phyloP scores from a whole-genome alignment of 2,329 filamentous ascomycete genomes.

The Trichoderma endophyticum region DNA sequence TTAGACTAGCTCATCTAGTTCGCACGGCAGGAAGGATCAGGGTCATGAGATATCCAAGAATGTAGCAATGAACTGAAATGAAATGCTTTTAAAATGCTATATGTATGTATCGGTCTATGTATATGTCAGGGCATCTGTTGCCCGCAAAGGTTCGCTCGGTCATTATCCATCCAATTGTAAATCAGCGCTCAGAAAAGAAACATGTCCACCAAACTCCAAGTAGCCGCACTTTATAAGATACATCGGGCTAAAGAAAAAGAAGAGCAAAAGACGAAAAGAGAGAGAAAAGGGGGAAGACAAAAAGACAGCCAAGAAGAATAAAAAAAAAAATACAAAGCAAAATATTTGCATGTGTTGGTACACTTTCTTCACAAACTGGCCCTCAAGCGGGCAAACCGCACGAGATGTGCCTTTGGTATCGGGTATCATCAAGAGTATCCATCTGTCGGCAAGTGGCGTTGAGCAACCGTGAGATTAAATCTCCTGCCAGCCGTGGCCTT shows the following conservation, averaged over 20 bases:
- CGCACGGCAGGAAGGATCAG: neutral
- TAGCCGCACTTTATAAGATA: neutral
- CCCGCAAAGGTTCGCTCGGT: neutral
- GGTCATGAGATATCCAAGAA: neutral
- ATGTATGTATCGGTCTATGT: neutral
- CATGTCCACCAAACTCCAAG: neutral
- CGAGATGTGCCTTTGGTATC: neutral
- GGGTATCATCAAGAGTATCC: neutral
- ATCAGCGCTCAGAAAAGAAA: neutral
- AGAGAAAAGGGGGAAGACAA: neutral
- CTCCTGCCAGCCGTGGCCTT: conserved; percentile 53
- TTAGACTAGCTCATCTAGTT: neutral
- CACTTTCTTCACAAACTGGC: neutral
- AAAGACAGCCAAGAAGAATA: neutral
- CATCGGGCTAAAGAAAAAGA: neutral
- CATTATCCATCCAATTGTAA: neutral
- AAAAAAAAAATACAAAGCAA: neutral
- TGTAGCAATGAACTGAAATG: neutral
- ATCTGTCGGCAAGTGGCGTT: neutral
- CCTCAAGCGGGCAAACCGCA: neutral
- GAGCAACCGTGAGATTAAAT: neutral
- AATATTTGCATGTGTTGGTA: neutral
- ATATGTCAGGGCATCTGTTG: neutral
- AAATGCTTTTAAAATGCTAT: neutral
- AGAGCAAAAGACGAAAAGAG: neutral